Evolutionary conservation across 2,329 filamentous ascomycete species (phyloP).

Genomic region (Cytospora chrysosperma): DNA sequence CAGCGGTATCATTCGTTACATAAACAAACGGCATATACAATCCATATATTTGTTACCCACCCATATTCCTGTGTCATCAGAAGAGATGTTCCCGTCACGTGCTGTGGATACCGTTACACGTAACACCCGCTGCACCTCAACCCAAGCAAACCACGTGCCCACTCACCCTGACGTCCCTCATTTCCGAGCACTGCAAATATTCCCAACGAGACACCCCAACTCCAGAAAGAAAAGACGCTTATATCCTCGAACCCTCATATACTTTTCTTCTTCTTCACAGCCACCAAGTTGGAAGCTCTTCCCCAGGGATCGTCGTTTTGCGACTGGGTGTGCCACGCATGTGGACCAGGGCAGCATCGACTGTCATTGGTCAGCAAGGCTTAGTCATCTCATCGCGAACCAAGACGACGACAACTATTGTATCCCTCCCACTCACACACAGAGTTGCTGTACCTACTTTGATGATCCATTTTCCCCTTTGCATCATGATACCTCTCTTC

Average conservation of each 20-base stretch:
- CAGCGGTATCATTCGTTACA: constrained; percentile 1
- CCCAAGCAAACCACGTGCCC: constrained; percentile 19
- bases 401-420: not conserved
- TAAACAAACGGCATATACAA: constrained; percentile 5
- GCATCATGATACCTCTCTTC: constrained; percentile 10
- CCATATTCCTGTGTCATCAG: constrained; percentile 9
- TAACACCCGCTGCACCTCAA: constrained; percentile 6
- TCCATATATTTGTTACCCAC: constrained; percentile 5
- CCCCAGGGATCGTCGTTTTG: not conserved
- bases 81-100: not conserved
- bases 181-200: not conserved
- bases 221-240: not conserved
- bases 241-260: not conserved
- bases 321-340: constrained; percentile 14
- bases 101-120: not conserved
- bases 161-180: not conserved
- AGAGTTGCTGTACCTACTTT: constrained; percentile 17
- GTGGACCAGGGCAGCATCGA: constrained; percentile 21
- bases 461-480: constrained; percentile 21
- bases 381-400: constrained; percentile 17
- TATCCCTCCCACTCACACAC: not conserved
- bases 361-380: constrained; percentile 22
- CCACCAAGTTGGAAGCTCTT: not conserved
- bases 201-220: not conserved
- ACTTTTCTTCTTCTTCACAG: not conserved